Evolutionary conservation across 2,329 filamentous ascomycete species (phyloP).

Genomic region (Epichloe scottii): DNA sequence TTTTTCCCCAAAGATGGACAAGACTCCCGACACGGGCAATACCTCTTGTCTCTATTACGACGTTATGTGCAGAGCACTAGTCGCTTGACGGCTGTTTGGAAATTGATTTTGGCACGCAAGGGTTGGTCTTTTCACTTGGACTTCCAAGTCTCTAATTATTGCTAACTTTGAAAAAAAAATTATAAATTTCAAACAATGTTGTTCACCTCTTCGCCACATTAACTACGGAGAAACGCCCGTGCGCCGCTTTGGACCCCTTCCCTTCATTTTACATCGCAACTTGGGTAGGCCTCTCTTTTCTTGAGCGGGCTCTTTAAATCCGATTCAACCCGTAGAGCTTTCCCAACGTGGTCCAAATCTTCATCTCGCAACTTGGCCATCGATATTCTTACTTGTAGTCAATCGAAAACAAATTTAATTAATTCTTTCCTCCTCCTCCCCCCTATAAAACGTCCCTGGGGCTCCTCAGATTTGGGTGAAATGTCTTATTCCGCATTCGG

Average conservation of each 20-base stretch:
- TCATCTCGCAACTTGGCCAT: neutral
- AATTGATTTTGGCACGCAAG: conserved; percentile 6
- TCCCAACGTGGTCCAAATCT: neutral
- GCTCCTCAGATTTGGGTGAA: conserved; percentile 20
- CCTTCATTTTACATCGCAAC: neutral
- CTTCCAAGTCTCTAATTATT: neutral
- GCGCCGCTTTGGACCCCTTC: neutral
- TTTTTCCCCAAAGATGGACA: neutral
- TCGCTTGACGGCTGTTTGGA: neutral
- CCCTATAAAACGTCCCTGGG: conserved; percentile 22
- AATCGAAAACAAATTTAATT: neutral
- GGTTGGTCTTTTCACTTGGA: conserved; percentile 16
- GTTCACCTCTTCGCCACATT: neutral
- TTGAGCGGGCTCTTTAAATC: neutral
- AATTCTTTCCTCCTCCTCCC: conserved; percentile 1
- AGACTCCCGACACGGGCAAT: neutral
- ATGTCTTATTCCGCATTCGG: conserved; percentile 24
- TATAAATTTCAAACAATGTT: neutral
- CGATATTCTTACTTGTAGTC: neutral
- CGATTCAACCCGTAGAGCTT: neutral
- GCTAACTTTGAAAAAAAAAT: conserved; percentile 3
- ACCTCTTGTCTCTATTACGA: neutral
- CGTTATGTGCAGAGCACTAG: neutral
- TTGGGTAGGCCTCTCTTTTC: neutral
- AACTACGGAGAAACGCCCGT: neutral